Evolutionary conservation across 202 grass and related monocot species (phyloP).

Genomic region (Cymbopogon flexuosus): DNA sequence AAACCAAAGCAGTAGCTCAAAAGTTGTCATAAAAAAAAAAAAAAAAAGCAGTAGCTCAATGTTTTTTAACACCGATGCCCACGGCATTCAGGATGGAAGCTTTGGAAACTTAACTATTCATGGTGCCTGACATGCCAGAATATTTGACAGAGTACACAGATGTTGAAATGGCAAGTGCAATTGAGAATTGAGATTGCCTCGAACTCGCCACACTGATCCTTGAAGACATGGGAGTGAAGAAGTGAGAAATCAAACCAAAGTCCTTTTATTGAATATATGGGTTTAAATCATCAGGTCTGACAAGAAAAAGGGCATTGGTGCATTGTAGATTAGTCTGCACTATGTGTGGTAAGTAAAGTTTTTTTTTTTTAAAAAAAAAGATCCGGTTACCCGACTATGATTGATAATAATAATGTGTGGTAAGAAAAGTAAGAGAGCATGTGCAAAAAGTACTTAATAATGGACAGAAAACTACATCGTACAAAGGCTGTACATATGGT

Average conservation of each 20-base stretch:
- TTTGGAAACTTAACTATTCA: background rate
- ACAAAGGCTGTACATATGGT: background rate
- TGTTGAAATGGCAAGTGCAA: background rate
- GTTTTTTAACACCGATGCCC: background rate
- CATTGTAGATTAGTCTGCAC: background rate
- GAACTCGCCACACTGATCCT: background rate
- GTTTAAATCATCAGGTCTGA: background rate
- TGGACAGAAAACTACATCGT: too few species aligned
- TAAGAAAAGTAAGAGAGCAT: background rate
- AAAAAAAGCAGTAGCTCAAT: too few species aligned
- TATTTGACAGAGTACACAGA: background rate
- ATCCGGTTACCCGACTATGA: too few species aligned
- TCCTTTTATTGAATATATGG: background rate
- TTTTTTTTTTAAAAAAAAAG: too few species aligned
- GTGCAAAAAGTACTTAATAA: background rate
- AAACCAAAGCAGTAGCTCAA: too few species aligned
- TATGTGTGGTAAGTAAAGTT: too few species aligned
- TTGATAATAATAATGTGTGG: too few species aligned
- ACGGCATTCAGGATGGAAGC: background rate
- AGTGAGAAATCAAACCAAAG: background rate
- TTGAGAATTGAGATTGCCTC: background rate
- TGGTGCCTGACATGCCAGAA: background rate
- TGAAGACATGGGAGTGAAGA: background rate
- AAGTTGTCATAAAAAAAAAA: too few species aligned
- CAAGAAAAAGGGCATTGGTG: too few species aligned